Evolutionary conservation across 805 yeast genomes (phyloP), one percentile per base, ranked within the genome.

Genomic region (Barnettozyma salicaria): DNA sequence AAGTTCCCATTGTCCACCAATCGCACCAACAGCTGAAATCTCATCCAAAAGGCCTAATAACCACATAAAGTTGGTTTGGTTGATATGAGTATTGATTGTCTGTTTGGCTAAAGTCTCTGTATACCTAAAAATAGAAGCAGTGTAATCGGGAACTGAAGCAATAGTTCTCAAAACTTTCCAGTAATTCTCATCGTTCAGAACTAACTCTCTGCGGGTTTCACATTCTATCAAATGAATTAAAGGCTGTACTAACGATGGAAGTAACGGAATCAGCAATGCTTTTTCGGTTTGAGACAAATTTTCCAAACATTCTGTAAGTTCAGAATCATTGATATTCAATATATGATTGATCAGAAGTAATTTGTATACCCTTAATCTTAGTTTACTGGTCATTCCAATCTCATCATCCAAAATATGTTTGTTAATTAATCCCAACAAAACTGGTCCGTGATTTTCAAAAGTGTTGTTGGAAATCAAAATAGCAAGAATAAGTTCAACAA

Each of bases 11-110:
- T 77, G 83, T 4, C 85, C 78, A 6, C 87, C 90, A 36, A 80
- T 64, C 0, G 92, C 87, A 7, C 94, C 94, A 32, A 80, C 74
- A 1, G 90, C 82, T 0, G 92, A 81, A 13, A 84, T 70, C 46
- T 84, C 94, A 58, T 84, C 95, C 22, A 84, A 57, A 8, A 83
- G 58, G 1, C 90, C 92, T 25, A 84, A 63, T 9, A 83, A 57
- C 46, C 75, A 69, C 73, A 82, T 73, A 48, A 74, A 82, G 47
- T 80, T 82, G 1, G 58, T 54, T 6, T 66, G 62, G 13, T 63
- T 65, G 22, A 80, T 27, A 9, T 27, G 2, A 5, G 26, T 13
- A 24, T 40, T 32, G 22, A 35, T 26, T n/a, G 36, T 39, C 3
- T 24, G 21, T 22, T 52, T 46, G 21, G 71, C 45, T 5, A 76